These are phyloP conservation scores for Yarrowia divulgata DNA, from an alignment of 805 yeast genomes.

Conservation along the genomic window DNA sequence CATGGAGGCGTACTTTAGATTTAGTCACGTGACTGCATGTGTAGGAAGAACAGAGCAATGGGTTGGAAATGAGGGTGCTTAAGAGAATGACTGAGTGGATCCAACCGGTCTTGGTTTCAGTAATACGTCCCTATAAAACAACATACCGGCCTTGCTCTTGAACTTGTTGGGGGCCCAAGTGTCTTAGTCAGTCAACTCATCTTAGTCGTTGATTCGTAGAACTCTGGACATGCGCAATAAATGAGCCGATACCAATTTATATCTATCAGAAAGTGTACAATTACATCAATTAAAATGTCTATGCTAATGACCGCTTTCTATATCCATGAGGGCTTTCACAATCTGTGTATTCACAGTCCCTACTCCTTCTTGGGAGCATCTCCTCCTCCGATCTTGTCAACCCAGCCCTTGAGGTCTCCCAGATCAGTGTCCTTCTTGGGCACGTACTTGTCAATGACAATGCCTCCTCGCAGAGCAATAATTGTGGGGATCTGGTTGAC, in stretches of 20 bases:
- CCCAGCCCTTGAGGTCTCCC: constrained; percentile 52
- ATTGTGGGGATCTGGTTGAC: constrained; percentile 68
- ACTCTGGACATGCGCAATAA: too few species aligned
- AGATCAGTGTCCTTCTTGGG: constrained; percentile 45
- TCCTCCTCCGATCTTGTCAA: constrained; percentile 48
- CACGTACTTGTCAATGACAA: constrained; percentile 57
- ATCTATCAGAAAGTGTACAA: background rate
- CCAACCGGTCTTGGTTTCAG: too few species aligned
- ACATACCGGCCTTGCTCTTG: background rate
- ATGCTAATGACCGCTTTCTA: background rate
- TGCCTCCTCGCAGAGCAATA: constrained; percentile 70
- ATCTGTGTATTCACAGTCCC: background rate
- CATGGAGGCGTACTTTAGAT: constrained; percentile 6
- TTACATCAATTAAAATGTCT: background rate
- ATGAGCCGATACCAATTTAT: background rate
- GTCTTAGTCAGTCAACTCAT: too few species aligned
- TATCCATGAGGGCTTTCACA: background rate
- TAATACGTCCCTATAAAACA: too few species aligned
- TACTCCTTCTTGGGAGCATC: constrained; percentile 29
- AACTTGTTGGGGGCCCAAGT: too few species aligned
- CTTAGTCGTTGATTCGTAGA: too few species aligned
- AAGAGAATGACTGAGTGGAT: background rate
- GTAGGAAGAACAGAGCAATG: background rate
- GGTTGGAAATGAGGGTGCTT: background rate
- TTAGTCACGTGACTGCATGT: constrained; percentile 3